Evolutionary conservation across 139 green algal species (phyloP).

Genomic region (Marvania coccoides): DNA sequence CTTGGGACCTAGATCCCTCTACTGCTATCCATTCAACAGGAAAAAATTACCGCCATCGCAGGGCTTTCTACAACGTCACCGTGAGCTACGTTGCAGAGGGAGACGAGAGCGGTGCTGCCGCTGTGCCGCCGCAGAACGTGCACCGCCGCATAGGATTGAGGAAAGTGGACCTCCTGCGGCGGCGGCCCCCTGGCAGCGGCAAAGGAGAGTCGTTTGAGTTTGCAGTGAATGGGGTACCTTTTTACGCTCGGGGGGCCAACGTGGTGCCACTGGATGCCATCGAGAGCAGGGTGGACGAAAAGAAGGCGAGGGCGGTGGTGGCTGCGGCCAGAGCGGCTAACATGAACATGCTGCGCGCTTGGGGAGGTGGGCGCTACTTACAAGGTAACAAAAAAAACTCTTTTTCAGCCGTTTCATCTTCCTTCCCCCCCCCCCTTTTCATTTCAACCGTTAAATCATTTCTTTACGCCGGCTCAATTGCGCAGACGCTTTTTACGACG

Average conservation of each 20-base stretch:
- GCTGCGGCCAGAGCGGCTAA: constrained; percentile 31
- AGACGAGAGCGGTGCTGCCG: neutral
- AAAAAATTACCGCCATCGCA: too few species aligned
- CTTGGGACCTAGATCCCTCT: constrained; percentile 30
- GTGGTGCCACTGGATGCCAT: constrained; percentile 56
- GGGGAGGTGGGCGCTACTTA: constrained; percentile 45
- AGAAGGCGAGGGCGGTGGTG: constrained; percentile 33
- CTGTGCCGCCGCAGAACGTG: neutral
- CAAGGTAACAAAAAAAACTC: neutral
- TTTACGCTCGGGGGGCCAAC: constrained; percentile 66
- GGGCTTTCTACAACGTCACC: too few species aligned
- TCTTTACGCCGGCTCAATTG: neutral
- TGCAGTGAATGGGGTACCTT: constrained; percentile 51
- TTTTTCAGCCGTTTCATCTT: neutral
- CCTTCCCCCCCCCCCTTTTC: neutral
- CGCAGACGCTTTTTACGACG: constrained; percentile 57
- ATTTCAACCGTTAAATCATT: neutral
- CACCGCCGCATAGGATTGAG: constrained; percentile 49
- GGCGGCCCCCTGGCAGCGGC: neutral
- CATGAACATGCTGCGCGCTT: constrained; percentile 80
- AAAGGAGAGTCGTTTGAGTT: constrained; percentile 64
- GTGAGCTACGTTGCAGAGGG: neutral
- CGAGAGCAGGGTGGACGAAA: constrained; percentile 10
- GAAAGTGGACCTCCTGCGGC: constrained; percentile 44
- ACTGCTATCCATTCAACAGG: too few species aligned